Conservation (phyloP, 2,329 filamentous ascomycete species). For the Phialophora expanda region DNA sequence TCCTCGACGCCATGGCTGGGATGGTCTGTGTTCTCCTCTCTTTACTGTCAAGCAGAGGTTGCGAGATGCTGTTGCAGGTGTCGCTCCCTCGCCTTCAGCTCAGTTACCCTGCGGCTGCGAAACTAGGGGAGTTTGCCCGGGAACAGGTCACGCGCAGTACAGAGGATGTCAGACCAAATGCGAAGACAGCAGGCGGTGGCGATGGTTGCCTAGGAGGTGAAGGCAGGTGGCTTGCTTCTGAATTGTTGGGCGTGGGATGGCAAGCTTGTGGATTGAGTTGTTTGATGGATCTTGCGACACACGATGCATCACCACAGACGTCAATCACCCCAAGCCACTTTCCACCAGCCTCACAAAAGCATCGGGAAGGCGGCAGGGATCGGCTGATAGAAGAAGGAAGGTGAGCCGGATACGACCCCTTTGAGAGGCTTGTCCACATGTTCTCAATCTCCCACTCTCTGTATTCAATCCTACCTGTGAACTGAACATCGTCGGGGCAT, state of each 20-base stretch:
- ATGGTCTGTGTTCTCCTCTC: slow-evolving; percentile 4
- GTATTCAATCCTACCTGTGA: neutral
- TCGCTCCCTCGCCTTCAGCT: slow-evolving; percentile 9
- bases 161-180: neutral
- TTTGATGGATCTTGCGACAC: slow-evolving; percentile 10
- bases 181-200: neutral
- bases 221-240: neutral
- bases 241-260: neutral
- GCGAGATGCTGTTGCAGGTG: neutral
- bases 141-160: slow-evolving; percentile 19
- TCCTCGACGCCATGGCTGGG: slow-evolving; percentile 71
- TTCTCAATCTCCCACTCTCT: neutral
- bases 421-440: slow-evolving; percentile 8
- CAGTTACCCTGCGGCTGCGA: slow-evolving; percentile 9
- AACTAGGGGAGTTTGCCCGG: slow-evolving; percentile 6
- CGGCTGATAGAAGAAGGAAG: slow-evolving; percentile 12
- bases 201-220: neutral
- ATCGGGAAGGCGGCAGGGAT: slow-evolving; percentile 1
- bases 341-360: slow-evolving; percentile 4
- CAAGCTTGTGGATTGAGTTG: neutral
- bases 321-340: slow-evolving; percentile 4
- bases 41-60: neutral
- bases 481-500: neutral
- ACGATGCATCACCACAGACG: slow-evolving; percentile 3
- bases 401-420: slow-evolving; percentile 24